These are phyloP conservation scores for Yamadazyma epiphylla DNA, from an alignment of 1,139 yeast genomes.

Conservation along the genomic window DNA sequence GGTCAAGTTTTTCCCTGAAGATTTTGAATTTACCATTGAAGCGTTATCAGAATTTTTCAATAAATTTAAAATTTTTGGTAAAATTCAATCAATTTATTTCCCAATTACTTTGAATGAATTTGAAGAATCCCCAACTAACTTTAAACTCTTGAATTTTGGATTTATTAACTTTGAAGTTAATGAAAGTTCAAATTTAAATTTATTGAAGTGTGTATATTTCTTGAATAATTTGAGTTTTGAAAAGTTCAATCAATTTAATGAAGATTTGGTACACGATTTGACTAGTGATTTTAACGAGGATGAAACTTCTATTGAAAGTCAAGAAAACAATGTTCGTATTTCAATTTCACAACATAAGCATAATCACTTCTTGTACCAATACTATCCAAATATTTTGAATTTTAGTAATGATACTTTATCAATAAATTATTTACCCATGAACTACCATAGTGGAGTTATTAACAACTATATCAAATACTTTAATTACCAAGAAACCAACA, in stretches of 20 bases:
- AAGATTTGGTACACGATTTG: conserved; percentile 13
- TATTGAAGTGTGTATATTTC: conserved; percentile 29
- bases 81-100: conserved; percentile 41
- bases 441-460: conserved; percentile 7
- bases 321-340: conserved; percentile 20
- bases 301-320: conserved; percentile 27
- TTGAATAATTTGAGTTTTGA: conserved; percentile 24
- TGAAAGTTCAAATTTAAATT: conserved; percentile 16
- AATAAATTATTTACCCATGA: conserved; percentile 4
- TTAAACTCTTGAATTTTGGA: conserved; percentile 24
- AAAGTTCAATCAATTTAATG: conserved; percentile 20
- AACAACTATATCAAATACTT: conserved; percentile 11
- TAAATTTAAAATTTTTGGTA: conserved; percentile 35
- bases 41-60: conserved; percentile 16
- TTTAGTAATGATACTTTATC: conserved; percentile 5
- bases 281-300: conserved; percentile 7
- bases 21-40: conserved; percentile 11
- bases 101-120: conserved; percentile 21
- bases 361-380: conserved; percentile 26
- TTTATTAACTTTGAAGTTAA: conserved; percentile 24
- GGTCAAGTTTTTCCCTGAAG: conserved; percentile 23
- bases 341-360: conserved; percentile 41
- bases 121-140: conserved; percentile 12
- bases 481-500: conserved; percentile 55
- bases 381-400: conserved; percentile 10